Conservation (phyloP, 2,329 filamentous ascomycete species). For the Plectosphaerella cucumerina region DNA sequence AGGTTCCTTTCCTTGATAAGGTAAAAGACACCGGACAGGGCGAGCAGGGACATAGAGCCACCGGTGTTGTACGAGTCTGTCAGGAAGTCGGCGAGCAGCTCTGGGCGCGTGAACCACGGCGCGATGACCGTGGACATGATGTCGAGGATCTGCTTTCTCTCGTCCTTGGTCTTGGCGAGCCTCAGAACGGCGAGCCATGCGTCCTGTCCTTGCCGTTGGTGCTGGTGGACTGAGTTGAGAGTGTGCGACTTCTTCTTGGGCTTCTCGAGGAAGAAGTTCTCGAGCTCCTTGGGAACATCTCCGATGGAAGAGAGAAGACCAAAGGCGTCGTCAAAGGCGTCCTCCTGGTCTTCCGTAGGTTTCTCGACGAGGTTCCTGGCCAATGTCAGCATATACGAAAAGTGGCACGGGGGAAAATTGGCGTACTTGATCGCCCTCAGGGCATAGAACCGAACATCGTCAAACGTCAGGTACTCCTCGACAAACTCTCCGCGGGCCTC, state of each 20-base stretch:
- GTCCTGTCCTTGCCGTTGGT: constrained; percentile 78
- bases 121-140: constrained; percentile 74
- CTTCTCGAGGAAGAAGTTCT: constrained; percentile 62
- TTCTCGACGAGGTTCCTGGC: constrained; percentile 25
- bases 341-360: constrained; percentile 18
- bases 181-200: constrained; percentile 80
- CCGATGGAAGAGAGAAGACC: constrained; percentile 64
- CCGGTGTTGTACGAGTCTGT: constrained; percentile 90
- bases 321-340: constrained; percentile 52
- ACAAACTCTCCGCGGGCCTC: constrained; percentile 68
- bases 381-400: constrained; percentile 5
- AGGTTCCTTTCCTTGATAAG: constrained; percentile 91
- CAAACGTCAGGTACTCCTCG: constrained; percentile 74
- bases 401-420: constrained; percentile 22
- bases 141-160: constrained; percentile 74
- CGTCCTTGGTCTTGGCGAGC: constrained; percentile 61
- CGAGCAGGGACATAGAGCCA: constrained; percentile 80
- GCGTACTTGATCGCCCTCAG: constrained; percentile 67
- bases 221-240: constrained; percentile 60
- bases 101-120: constrained; percentile 84
- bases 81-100: constrained; percentile 91
- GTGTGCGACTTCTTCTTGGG: constrained; percentile 65
- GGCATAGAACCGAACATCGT: constrained; percentile 82
- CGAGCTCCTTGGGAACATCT: constrained; percentile 65
- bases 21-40: constrained; percentile 90